These are phyloP conservation scores for Leccinum uliginosum DNA, from an alignment of 768 basidiomycete species.

Conservation along the genomic window DNA sequence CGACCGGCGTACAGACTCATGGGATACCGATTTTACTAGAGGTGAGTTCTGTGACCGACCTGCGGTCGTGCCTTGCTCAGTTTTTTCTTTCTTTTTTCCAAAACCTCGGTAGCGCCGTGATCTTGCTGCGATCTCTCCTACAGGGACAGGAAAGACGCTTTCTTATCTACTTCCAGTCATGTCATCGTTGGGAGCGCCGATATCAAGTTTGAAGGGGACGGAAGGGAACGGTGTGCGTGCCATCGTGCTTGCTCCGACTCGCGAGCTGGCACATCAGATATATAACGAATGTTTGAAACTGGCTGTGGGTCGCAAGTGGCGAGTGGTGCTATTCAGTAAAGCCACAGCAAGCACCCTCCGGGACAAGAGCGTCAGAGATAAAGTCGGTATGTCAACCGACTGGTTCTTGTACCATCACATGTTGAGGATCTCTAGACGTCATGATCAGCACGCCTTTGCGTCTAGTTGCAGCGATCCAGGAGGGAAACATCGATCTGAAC, in stretches of 20 bases:
- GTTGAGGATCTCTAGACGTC: conserved; percentile 54
- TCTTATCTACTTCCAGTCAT: conserved; percentile 87
- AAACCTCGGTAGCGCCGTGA: conserved; percentile 58
- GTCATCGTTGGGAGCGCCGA: conserved; percentile 50
- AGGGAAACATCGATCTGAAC: conserved; percentile 57
- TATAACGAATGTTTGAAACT: conserved; percentile 85
- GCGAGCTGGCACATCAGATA: conserved; percentile 95
- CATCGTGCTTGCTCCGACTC: conserved; percentile 84
- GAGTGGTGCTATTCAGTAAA: conserved; percentile 79
- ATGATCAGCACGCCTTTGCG: conserved; percentile 91
- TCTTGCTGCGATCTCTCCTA: conserved; percentile 91
- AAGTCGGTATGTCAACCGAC: conserved; percentile 54
- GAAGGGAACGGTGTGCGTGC: conserved; percentile 64
- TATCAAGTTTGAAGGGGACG: conserved; percentile 41
- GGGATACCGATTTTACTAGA: conserved; percentile 78
- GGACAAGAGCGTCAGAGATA: conserved; percentile 67
- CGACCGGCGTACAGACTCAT: conserved; percentile 80
- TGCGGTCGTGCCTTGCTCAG: neutral
- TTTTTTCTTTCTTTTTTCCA: neutral
- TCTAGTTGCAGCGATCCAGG: conserved; percentile 74
- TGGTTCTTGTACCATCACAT: neutral
- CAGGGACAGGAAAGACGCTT: conserved; percentile 95
- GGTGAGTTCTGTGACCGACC: conserved; percentile 36
- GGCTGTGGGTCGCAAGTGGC: conserved; percentile 79
- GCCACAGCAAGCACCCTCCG: conserved; percentile 80